Evolutionary conservation across 176 grass and related monocot genomes (phyloP), one percentile per base, ranked within the genome.

Genomic region (Themeda triandra): DNA sequence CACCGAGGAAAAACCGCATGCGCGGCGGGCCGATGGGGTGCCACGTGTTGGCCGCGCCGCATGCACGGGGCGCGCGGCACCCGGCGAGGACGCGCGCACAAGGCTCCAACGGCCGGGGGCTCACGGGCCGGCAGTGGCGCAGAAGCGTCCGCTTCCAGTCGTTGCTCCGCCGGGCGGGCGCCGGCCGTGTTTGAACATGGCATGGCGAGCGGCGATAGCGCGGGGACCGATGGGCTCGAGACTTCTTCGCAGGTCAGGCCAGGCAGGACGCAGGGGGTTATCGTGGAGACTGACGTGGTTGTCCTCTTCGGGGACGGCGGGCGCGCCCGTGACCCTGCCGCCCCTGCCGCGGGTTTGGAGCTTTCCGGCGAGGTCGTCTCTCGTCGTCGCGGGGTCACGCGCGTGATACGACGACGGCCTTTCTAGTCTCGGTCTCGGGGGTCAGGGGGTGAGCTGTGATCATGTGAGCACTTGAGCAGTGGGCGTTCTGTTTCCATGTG

Each of bases 291-390:
- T 66, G 42, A 67, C 14, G 30, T 66, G 32, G 45, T 41, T 54
- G 73, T 42, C 63, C 31, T 30, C 6, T 41, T 35, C 53, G 46
- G n/a, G 8, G 11, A 45, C 66, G 66, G 48, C 79, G 29, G 13
- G 66, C 33, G 15, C 80, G 51, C 71, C 79, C 79, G 79, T 81
- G 79, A 51, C 60, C 23, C 31, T 65, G 30, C 71, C 13, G 30
- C 29, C 59, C 19, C 29, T 62, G 29, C 82, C 8, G 30, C 29
- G 4, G 80, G 17, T 62, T 82, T 73, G 80, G 68, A 59, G 25
- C 17, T 0, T 82, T 73, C 69, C 68, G 68, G 32, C 65, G 49
- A 30, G 13, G 48, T 17, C 63, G 10, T 19, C 14, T 1, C 0
- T 1, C 1, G 1, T 51, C 48, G 73, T 33, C 48, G 73, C 31